phyloP scores from a whole-genome alignment of 2,329 filamentous ascomycete species.

The Didymosphaeria variabile region DNA sequence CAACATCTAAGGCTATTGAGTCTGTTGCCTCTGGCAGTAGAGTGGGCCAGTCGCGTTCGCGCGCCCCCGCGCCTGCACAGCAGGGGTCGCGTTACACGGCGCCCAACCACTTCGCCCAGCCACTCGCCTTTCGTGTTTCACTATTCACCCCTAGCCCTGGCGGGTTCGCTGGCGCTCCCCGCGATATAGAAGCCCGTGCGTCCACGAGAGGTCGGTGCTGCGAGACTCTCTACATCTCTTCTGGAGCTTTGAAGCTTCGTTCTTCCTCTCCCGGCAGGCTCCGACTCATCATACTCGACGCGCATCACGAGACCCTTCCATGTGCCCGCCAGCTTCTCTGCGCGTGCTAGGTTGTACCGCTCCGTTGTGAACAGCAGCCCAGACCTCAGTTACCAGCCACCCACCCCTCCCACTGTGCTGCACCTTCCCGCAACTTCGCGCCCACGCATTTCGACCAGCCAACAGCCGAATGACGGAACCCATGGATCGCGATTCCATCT shows the following conservation, averaged over 20 bases:
- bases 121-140: slow-evolving; percentile 42
- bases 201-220: slow-evolving; percentile 4
- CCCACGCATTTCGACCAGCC: slow-evolving; percentile 15
- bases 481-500: slow-evolving; percentile 46
- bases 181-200: slow-evolving; percentile 16
- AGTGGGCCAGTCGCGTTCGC: background rate
- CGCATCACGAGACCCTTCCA: slow-evolving; percentile 47
- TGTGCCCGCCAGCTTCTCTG: slow-evolving; percentile 38
- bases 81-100: slow-evolving; percentile 17
- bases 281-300: slow-evolving; percentile 36
- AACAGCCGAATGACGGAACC: slow-evolving; percentile 37
- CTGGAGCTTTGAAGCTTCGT: slow-evolving; percentile 14
- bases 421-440: slow-evolving; percentile 17
- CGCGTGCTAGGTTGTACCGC: slow-evolving; percentile 33
- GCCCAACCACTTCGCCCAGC: slow-evolving; percentile 42
- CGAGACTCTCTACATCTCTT: slow-evolving; percentile 16
- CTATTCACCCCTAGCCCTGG: slow-evolving; percentile 35
- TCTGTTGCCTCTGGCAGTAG: background rate
- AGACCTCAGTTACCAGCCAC: slow-evolving; percentile 30
- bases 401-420: slow-evolving; percentile 17
- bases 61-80: slow-evolving; percentile 13
- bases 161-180: slow-evolving; percentile 23
- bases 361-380: slow-evolving; percentile 18
- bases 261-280: slow-evolving; percentile 32
- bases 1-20: no score